Base-by-base conservation (phyloP, 305 asterid genomes). In the Rubia occidens region DNA sequence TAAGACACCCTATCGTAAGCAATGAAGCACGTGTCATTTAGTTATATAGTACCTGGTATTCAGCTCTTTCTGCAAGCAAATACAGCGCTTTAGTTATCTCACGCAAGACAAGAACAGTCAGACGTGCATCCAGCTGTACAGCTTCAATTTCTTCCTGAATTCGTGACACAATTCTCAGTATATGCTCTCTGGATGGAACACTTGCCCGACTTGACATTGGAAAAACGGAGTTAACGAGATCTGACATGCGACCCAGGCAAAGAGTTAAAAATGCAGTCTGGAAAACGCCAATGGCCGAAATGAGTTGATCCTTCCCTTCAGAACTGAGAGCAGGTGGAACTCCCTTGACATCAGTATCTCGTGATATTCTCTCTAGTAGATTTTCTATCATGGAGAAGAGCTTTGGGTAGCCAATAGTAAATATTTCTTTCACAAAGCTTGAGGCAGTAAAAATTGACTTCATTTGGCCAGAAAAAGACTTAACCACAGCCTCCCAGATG, bases 321-420 rank as follows among this genome's bases (percentile, higher is more conserved):
- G 85, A 77, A 75, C 79, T 87, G 77, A 94, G 82, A 71, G 97
- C 96, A 11, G 95, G 93, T 56, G 89, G 95, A 76, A 90, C 96
- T 76, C 96, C 99, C 82, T 94, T 94, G 70, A 94, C 95, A 83
- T 90, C 96, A 53, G 99, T 94, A 86, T 94, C 99, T 59, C 99
- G 95, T 69, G 97, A 85, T 75, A 94, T 89, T 79, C 99, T 89
- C 79, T 87, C 97, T 39, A 94, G 96, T 72, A 90, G 88, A 67
- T 89, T 91, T 73, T 90, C 96, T 72, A 86, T 78, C 88, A 81
- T 83, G 44, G 95, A 79, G 45, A 90, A 77, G 69, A 94, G 91
- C 83, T 94, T 94, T 17, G 99, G 99, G 80, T 89, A 94, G 67
- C 99, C 99, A 62, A 78, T 75, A 21, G 97, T 91, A 70, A 94